Evolutionary conservation across 169 alveolate genomes (phyloP).

Genomic region (Plasmodium cynomolgi): DNA sequence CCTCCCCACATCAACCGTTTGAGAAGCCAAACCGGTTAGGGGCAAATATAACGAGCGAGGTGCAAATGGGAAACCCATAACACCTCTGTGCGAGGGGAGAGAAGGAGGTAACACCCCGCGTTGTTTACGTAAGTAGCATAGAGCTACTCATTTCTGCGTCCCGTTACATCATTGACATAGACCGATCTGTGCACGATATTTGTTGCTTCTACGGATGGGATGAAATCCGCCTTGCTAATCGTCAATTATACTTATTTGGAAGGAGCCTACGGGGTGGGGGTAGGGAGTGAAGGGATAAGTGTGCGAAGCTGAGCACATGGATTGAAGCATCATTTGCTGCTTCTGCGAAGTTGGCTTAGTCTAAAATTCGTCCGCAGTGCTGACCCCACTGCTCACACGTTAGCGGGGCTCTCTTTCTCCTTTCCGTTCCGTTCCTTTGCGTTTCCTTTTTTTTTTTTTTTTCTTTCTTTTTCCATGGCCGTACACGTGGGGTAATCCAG

Average conservation of each 20-base stretch:
- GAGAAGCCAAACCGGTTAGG: not conserved
- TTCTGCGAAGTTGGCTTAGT: not conserved
- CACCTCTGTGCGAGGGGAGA: not conserved
- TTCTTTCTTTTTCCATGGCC: not conserved
- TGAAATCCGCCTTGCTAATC: not conserved
- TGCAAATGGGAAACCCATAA: not conserved
- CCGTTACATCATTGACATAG: not conserved
- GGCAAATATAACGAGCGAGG: not conserved
- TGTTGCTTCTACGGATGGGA: not conserved
- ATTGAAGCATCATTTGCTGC: not conserved
- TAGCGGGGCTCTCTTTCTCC: not conserved
- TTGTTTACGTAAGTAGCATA: not conserved
- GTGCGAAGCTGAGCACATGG: not conserved
- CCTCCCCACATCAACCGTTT: not conserved
- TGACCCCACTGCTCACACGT: not conserved
- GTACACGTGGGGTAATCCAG: conserved; percentile 44
- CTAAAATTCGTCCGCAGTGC: not conserved
- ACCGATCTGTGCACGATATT: not conserved
- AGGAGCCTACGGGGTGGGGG: conserved; percentile 36
- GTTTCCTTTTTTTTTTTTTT: not conserved
- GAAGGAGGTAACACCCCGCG: not conserved
- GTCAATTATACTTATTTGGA: conserved; percentile 51
- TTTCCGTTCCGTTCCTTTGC: not conserved
- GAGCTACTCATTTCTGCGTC: not conserved
- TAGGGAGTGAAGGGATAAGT: not conserved